Conservation (phyloP, 2,329 filamentous ascomycete species). For the Diatrype stigma region DNA sequence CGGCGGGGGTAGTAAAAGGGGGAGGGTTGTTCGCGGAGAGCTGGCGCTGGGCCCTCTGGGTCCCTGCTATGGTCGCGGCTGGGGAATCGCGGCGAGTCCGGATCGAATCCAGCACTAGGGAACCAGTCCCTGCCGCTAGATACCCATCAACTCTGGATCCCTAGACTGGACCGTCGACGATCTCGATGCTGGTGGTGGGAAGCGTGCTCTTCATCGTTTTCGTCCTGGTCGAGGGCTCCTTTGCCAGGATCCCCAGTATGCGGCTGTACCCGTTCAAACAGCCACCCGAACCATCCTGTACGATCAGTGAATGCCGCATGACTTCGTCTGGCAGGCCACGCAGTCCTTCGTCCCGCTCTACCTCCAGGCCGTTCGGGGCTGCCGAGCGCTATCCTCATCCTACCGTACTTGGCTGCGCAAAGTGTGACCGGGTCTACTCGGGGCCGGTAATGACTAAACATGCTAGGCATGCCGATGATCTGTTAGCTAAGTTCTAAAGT, state of each 20-base stretch:
- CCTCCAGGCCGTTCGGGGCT: constrained; percentile 21
- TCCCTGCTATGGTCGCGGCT: constrained; percentile 13
- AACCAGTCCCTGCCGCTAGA: constrained; percentile 7
- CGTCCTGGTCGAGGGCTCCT: constrained; percentile 10
- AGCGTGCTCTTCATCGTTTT: constrained; percentile 13
- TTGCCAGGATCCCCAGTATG: constrained; percentile 18
- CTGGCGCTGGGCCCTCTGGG: constrained; percentile 21
- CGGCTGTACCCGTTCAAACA: constrained; percentile 13
- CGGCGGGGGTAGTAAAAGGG: too few species aligned
- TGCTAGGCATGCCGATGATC: constrained; percentile 15
- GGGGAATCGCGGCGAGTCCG: neutral
- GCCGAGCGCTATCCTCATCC: constrained; percentile 19
- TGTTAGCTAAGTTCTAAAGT: too few species aligned
- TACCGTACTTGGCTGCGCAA: constrained; percentile 21
- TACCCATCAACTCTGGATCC: constrained; percentile 20
- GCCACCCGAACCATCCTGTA: constrained; percentile 11
- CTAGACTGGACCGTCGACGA: constrained; percentile 13
- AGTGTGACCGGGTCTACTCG: constrained; percentile 16
- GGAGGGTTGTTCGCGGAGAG: too few species aligned
- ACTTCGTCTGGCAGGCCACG: constrained; percentile 46
- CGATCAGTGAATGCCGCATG: constrained; percentile 37
- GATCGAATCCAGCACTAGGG: neutral
- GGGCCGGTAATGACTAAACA: constrained; percentile 19
- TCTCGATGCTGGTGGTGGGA: constrained; percentile 11
- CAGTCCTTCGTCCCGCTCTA: constrained; percentile 28